phyloP scores from a whole-genome alignment of 2,329 filamentous ascomycete species.

The Neonectria punicea region DNA sequence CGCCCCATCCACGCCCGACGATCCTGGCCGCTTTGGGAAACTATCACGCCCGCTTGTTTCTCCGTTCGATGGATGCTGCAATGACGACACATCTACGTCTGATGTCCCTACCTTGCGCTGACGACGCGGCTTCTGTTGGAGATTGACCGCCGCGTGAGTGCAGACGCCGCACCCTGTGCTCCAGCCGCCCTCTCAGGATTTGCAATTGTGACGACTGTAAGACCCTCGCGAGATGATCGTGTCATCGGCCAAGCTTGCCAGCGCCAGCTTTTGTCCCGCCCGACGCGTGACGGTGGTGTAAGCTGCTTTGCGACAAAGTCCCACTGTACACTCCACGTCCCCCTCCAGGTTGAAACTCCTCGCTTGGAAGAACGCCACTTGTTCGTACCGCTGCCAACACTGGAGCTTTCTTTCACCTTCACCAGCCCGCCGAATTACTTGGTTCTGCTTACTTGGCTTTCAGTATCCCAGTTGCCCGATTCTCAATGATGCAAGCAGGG shows the following conservation, averaged over 20 bases:
- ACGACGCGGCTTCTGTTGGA: slow-evolving; percentile 16
- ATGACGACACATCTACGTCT: slow-evolving; percentile 41
- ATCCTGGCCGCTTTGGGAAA: slow-evolving; percentile 35
- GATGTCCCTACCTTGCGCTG: slow-evolving; percentile 22
- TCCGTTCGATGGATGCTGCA: slow-evolving; percentile 22
- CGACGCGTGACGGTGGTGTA: no score
- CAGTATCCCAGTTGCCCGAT: background rate
- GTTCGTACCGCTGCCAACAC: background rate
- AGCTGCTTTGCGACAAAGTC: no score
- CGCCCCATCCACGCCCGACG: slow-evolving; percentile 19
- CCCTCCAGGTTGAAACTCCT: slow-evolving; percentile 6
- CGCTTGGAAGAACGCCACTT: slow-evolving; percentile 8
- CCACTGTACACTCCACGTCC: background rate
- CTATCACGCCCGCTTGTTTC: slow-evolving; percentile 29
- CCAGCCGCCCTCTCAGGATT: background rate
- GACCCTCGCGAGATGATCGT: slow-evolving; percentile 5
- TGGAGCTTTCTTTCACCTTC: background rate
- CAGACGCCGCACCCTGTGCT: background rate
- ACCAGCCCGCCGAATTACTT: slow-evolving; percentile 1
- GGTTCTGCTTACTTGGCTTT: background rate
- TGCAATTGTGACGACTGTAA: no score
- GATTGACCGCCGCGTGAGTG: slow-evolving; percentile 16
- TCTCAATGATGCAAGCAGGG: slow-evolving; percentile 1
- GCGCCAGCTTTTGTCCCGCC: no score
- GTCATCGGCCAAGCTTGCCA: slow-evolving; percentile 19